Evolutionary conservation across 1,139 yeast genomes (phyloP).

Genomic region (Kurtzmaniella quercitrusa): DNA sequence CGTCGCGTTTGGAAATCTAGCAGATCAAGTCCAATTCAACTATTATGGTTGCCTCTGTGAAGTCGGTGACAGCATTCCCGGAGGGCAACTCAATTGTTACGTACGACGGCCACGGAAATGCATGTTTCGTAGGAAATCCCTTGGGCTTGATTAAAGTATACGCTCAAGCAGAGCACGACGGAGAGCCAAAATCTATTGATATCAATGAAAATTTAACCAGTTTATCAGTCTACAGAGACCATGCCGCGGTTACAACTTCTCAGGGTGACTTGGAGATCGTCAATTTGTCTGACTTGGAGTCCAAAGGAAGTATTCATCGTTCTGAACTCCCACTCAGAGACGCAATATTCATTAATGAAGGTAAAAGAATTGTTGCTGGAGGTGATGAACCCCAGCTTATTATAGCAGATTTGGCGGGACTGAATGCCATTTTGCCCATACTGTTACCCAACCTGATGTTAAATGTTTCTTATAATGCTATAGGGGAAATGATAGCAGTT

Average conservation of each 20-base stretch:
- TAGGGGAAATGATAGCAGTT: constrained; percentile 57
- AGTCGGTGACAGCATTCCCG: constrained; percentile 36
- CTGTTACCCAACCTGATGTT: constrained; percentile 53
- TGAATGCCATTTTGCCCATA: constrained; percentile 20
- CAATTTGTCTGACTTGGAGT: constrained; percentile 17
- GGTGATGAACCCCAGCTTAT: constrained; percentile 72
- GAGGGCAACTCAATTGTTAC: constrained; percentile 46
- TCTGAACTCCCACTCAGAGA: constrained; percentile 66
- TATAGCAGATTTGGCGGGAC: constrained; percentile 40
- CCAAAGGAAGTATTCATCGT: constrained; percentile 29
- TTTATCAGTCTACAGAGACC: constrained; percentile 19
- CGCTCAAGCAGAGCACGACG: constrained; percentile 39
- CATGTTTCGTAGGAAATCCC: constrained; percentile 48
- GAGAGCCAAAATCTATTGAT: constrained; percentile 56
- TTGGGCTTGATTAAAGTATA: constrained; percentile 51
- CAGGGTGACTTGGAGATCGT: constrained; percentile 33
- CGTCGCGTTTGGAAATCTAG: background rate
- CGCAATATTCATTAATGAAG: constrained; percentile 64
- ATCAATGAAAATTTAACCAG: constrained; percentile 41
- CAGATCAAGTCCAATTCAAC: background rate
- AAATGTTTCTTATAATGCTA: constrained; percentile 57
- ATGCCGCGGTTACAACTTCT: constrained; percentile 28
- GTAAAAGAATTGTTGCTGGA: constrained; percentile 63
- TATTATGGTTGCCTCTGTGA: constrained; percentile 8
- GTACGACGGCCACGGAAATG: constrained; percentile 27